Base-by-base conservation (phyloP, 176 grass and related monocot genomes). In the Carex kokanica region DNA sequence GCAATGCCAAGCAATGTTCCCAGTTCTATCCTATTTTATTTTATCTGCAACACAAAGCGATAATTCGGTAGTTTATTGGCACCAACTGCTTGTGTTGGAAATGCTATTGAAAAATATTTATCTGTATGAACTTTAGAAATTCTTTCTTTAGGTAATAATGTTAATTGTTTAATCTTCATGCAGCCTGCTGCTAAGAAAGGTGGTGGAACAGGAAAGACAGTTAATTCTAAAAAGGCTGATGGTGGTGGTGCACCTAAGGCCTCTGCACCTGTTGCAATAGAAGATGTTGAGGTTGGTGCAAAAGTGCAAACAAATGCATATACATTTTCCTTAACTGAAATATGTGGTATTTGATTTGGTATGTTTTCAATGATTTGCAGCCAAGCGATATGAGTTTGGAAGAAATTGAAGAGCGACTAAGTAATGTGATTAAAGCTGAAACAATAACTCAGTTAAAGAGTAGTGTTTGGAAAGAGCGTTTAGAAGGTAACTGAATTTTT, bases 371-470 rank as follows among this genome's bases (percentile, higher is more conserved):
- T 84, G 60, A 66, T 24, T 91, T 90, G 86, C 88, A 99, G 96
- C 96, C 96, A 17, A 53, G 89, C 13, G 93, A 99, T 34, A 95
- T 99, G 96, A 99, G 96, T 88, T 85, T 99, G 83, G 93, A 99
- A 79, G 93, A 95, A 91, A 99, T 99, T 88, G 93, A 99, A 89
- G 91, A 91, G 71, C 88, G 81, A 83, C 80, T 99, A 86, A 86
- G 84, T 56, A 95, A 91, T 69, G 9, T 87, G 73, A 71, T 99
- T 60, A 99, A 99, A 88, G 56, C 71, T 11, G 96, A 99, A 62
- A 93, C 60, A 77, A 89, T 95, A 82, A 84, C 91, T 67, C 93
- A 99, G 70, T 66, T 99, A 67, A 99, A 99, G 86, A 99, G 96
- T 85, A 80, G 84, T 81, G 84, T 95, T 83, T 99, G 96, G 96